These are phyloP conservation scores for Globisporangium viniferum DNA, from an alignment of 352 stramenopile genomes.

Conservation along the genomic window DNA sequence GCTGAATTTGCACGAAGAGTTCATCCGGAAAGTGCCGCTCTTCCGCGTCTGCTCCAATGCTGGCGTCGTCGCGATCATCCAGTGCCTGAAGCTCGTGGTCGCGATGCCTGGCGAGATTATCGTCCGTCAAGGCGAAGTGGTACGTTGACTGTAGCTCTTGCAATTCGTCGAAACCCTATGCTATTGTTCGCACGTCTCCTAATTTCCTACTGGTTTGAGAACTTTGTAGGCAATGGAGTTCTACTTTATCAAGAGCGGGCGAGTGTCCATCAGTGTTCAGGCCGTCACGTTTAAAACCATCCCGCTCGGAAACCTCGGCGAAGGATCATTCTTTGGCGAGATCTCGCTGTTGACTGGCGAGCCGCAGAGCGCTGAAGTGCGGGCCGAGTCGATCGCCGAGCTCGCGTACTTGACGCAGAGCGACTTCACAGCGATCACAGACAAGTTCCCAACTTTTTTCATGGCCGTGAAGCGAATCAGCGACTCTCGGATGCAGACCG, in stretches of 20 bases:
- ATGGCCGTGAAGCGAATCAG: slow-evolving; percentile 60
- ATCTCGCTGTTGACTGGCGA: slow-evolving; percentile 58
- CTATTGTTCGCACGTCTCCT: too few relatives aligned
- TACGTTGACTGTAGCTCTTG: slow-evolving; percentile 9
- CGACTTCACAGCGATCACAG: slow-evolving; percentile 53
- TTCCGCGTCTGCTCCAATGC: slow-evolving; percentile 70
- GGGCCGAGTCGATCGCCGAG: slow-evolving; percentile 60
- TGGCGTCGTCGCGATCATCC: slow-evolving; percentile 67
- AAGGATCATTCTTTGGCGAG: slow-evolving; percentile 78
- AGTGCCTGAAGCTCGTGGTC: slow-evolving; percentile 61
- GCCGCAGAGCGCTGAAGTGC: slow-evolving; percentile 52
- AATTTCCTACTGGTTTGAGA: neutral
- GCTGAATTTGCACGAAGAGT: slow-evolving; percentile 59
- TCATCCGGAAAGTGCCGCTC: slow-evolving; percentile 72
- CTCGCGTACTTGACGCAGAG: slow-evolving; percentile 56
- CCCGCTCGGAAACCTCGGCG: slow-evolving; percentile 60
- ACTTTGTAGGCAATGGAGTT: slow-evolving; percentile 33
- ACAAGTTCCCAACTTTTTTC: slow-evolving; percentile 73
- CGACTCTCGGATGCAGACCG: slow-evolving; percentile 63
- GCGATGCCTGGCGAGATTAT: slow-evolving; percentile 70
- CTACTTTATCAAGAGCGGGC: slow-evolving; percentile 74
- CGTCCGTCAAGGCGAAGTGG: slow-evolving; percentile 54
- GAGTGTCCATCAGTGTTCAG: slow-evolving; percentile 52
- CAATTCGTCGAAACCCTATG: too few relatives aligned
- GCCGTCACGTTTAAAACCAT: slow-evolving; percentile 26